These are phyloP conservation scores for Auricularia cornea DNA, from an alignment of 768 basidiomycete genomes.

Conservation along the genomic window DNA sequence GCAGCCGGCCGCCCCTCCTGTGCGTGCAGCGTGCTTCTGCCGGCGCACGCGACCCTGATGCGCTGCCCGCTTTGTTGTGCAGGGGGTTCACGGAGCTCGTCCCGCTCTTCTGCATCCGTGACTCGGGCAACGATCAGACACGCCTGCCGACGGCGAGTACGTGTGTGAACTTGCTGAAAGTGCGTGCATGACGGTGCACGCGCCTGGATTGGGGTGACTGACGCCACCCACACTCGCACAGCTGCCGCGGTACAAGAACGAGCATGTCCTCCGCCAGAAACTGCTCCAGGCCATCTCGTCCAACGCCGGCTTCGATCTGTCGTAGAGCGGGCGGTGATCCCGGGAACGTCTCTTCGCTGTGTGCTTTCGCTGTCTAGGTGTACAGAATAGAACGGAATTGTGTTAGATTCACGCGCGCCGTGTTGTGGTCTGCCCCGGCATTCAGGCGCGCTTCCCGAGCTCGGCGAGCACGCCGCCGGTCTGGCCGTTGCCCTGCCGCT, in stretches of 20 bases:
- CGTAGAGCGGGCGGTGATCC: slow-evolving; percentile 30
- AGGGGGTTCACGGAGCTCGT: slow-evolving; percentile 82
- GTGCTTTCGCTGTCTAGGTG: too few relatives aligned
- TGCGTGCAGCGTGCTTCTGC: slow-evolving; percentile 30
- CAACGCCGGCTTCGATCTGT: slow-evolving; percentile 89
- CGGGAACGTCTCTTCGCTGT: too few relatives aligned
- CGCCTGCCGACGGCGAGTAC: slow-evolving; percentile 74
- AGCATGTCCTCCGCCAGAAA: slow-evolving; percentile 59
- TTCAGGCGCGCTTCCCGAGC: not conserved
- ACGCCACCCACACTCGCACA: slow-evolving; percentile 19
- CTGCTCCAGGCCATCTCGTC: slow-evolving; percentile 80
- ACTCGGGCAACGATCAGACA: slow-evolving; percentile 61
- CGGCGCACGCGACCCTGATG: not conserved
- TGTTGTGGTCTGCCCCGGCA: too few relatives aligned
- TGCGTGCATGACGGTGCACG: slow-evolving; percentile 17
- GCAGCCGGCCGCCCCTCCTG: slow-evolving; percentile 82
- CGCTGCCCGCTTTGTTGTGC: too few relatives aligned
- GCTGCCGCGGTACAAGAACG: slow-evolving; percentile 65
- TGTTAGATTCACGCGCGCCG: too few relatives aligned
- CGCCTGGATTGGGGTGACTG: slow-evolving; percentile 5
- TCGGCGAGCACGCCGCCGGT: not conserved
- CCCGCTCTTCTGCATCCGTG: slow-evolving; percentile 84
- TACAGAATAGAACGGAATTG: too few relatives aligned
- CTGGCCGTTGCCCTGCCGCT: slow-evolving; percentile 32
- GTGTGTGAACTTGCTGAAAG: slow-evolving; percentile 89